Evolutionary conservation across 305 asterid species (phyloP).

Genomic region (Andrographis paniculata): DNA sequence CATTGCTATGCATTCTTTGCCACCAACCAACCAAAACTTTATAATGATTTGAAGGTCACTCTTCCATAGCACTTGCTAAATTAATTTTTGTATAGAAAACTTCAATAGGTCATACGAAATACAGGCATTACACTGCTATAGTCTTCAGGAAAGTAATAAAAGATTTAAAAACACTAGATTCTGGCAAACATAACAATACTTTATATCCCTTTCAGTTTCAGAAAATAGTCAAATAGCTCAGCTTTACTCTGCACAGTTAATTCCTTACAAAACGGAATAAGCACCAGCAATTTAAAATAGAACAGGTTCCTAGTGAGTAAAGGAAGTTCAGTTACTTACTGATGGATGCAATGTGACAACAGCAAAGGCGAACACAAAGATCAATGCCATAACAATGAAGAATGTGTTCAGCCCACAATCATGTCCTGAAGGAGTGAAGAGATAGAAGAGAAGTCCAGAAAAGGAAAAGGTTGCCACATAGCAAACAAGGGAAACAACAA

Average conservation of each 20-base stretch:
- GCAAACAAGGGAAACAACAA: constrained; percentile 77
- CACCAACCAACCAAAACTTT: no score
- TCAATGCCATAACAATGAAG: constrained; percentile 67
- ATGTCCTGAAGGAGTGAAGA: constrained; percentile 78
- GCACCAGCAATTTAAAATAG: no score
- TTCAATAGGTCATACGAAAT: not conserved
- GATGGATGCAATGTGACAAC: constrained; percentile 78
- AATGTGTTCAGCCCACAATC: constrained; percentile 91
- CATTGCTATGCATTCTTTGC: no score
- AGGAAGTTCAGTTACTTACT: constrained; percentile 40
- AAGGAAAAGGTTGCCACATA: constrained; percentile 64
- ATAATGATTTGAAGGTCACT: not conserved
- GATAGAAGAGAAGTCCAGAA: constrained; percentile 79
- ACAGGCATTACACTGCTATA: constrained; percentile 4
- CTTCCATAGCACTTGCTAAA: not conserved
- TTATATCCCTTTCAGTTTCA: not conserved
- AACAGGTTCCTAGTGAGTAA: no score
- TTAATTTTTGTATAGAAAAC: constrained; percentile 2
- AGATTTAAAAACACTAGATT: not conserved
- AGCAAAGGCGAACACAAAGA: constrained; percentile 60
- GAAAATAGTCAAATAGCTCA: not conserved
- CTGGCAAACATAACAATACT: no score
- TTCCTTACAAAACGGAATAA: not conserved
- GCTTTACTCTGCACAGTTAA: constrained; percentile 6
- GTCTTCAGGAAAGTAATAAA: not conserved